Base-by-base conservation (phyloP, 257 asterid species). In the Solanum virginianum region DNA sequence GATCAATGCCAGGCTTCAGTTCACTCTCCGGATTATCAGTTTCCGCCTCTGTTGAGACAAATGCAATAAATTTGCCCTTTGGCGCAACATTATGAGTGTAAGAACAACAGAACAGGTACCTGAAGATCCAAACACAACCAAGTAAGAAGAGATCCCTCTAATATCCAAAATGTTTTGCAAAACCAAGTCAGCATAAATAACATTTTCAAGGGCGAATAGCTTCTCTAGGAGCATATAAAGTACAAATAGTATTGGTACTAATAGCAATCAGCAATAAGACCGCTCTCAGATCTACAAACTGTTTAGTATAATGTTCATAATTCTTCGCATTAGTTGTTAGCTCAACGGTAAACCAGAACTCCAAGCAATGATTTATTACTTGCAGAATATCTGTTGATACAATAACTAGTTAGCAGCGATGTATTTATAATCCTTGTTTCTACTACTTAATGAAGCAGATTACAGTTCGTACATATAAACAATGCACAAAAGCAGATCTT, bases 31-130 rank as follows among this genome's bases (percentile, higher is more conserved):
- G 98, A 81, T 94, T 83, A 88, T 96, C 97, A 12, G 98, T 93
- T 87, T 96, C 99, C 10, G 98, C 98, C 83, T 94, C 99, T 5
- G 98, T 91, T 3, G 99, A 94, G 88, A 96, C 98, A 86, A 96
- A 94, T 53, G 98, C 99, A 79, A 96, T 96, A 87, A 85, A 96
- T 86, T 96, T 96, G 62, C 98, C 98, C 91, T 94, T 93, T 3
- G 99, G 99, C 53, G 99, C 98, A 88, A 96, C 98, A 89, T 94
- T 96, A 92, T 96, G 99, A 75, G 99, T 90, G 87, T 94, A 93
- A 81, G 99, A 96, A 90, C 98, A 96, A 84, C 99, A 96, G 84
- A 96, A 96, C 75, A 96, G 88, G 86, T 96, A 96, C 99, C 99
- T 96, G 88, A 77, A 83, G n/a, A 81, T 51, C 84, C 75, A 89